Conservation (phyloP, 768 basidiomycete genomes). For the Hysterangium stoloniferum region DNA sequence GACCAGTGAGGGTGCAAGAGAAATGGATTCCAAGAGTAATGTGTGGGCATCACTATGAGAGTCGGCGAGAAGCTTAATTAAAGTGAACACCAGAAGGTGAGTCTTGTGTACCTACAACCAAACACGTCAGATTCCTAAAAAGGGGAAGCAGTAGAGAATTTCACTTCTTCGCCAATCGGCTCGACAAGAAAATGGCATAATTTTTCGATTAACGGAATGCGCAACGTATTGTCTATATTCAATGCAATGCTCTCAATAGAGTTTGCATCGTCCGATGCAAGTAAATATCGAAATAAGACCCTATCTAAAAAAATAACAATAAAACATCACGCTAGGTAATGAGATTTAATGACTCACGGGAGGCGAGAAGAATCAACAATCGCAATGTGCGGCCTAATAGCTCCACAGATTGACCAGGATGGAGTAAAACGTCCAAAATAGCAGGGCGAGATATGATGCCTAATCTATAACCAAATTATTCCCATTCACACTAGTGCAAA, state of each 20-base stretch:
- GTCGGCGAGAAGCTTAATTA: conserved; percentile 33
- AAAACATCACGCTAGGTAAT: conserved; percentile 1
- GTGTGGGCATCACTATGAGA: conserved; percentile 31
- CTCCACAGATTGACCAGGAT: conserved; percentile 42
- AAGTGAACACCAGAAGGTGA: conserved; percentile 25
- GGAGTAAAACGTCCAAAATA: conserved; percentile 38
- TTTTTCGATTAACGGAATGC: conserved; percentile 11
- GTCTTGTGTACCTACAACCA: background rate
- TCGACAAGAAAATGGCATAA: conserved; percentile 12
- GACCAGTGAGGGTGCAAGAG: conserved; percentile 59
- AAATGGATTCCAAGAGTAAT: conserved; percentile 38
- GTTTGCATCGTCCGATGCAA: conserved; percentile 29
- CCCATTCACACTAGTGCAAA: too few relatives aligned
- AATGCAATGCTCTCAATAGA: too few relatives aligned
- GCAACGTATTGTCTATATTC: background rate
- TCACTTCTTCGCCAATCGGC: background rate
- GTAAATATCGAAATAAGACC: conserved; percentile 34
- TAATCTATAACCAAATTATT: background rate
- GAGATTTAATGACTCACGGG: conserved; percentile 34
- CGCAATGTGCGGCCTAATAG: conserved; percentile 41
- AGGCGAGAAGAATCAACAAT: conserved; percentile 47
- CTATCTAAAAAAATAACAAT: conserved; percentile 28
- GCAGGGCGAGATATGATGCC: background rate
- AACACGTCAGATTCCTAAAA: background rate
- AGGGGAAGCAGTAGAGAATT: background rate